These are phyloP conservation scores for Fusarium redolens DNA, from an alignment of 2,329 filamentous ascomycete genomes.

Conservation along the genomic window DNA sequence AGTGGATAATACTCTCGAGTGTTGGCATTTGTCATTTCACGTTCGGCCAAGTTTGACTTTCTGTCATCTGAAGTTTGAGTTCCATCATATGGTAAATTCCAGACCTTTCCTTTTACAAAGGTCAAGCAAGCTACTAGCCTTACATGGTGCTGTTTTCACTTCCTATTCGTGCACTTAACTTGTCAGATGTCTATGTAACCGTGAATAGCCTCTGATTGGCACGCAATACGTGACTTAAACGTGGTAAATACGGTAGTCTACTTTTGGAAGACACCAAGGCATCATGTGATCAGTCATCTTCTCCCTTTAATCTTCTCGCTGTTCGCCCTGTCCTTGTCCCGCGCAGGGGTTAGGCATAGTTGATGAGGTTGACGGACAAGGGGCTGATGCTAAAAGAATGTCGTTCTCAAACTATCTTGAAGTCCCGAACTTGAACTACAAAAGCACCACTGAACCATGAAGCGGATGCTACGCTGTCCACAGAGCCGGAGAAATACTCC, in stretches of 20 bases:
- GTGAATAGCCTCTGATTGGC: constrained; percentile 23
- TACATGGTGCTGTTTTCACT: background rate
- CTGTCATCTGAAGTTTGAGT: background rate
- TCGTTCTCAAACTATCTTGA: constrained; percentile 1
- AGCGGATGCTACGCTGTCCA: constrained; percentile 2
- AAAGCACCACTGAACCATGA: constrained; percentile 15
- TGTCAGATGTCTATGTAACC: constrained; percentile 22
- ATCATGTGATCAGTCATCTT: constrained; percentile 22
- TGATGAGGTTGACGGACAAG: constrained; percentile 1
- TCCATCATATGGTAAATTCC: background rate
- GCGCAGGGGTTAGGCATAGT: constrained; percentile 9
- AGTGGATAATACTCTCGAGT: background rate
- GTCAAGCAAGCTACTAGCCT: background rate
- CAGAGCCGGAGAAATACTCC: background rate
- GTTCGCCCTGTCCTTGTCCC: constrained; percentile 3
- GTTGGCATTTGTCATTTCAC: constrained; percentile 5
- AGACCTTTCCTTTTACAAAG: constrained; percentile 1
- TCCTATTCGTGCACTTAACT: constrained; percentile 19
- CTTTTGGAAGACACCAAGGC: background rate
- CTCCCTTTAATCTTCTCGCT: background rate
- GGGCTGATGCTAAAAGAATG: background rate
- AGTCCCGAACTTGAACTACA: constrained; percentile 14
- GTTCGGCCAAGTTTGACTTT: background rate
- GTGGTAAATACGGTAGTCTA: constrained; percentile 4
- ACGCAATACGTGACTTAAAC: constrained; percentile 12